These are phyloP conservation scores for Arabis hirsuta DNA, from an alignment of 345 rosid species.

Conservation along the genomic window DNA sequence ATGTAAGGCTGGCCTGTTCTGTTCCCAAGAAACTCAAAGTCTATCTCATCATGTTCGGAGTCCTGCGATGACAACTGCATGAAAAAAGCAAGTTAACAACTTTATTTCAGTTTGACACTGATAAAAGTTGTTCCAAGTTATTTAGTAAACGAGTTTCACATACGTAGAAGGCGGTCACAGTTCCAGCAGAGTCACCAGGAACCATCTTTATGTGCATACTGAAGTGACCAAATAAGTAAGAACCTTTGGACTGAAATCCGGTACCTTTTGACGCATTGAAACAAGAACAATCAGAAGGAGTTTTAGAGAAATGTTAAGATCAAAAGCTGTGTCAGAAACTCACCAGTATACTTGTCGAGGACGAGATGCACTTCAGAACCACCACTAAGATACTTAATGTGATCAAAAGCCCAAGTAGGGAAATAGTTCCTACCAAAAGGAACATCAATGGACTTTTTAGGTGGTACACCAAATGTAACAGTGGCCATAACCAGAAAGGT, in stretches of 20 bases:
- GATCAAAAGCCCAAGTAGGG: conserved; percentile 95
- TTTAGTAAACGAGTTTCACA: conserved; percentile 19
- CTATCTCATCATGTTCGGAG: conserved; percentile 88
- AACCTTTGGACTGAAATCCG: conserved; percentile 85
- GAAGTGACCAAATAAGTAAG: conserved; percentile 84
- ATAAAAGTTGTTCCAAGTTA: background rate
- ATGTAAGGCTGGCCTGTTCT: conserved; percentile 81
- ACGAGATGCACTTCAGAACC: conserved; percentile 72
- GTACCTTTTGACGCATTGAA: conserved; percentile 53
- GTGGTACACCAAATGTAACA: conserved; percentile 59
- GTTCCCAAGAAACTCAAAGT: conserved; percentile 93
- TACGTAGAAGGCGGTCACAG: conserved; percentile 85
- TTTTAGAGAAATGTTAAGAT: background rate
- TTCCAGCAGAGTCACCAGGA: conserved; percentile 85
- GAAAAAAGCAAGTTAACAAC: conserved; percentile 2
- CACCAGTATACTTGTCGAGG: conserved; percentile 84
- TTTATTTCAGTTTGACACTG: background rate
- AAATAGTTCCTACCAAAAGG: conserved; percentile 75
- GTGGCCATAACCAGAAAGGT: conserved; percentile 50
- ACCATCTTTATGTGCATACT: conserved; percentile 84
- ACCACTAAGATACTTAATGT: conserved; percentile 78
- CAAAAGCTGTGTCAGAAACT: background rate
- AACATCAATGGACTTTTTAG: conserved; percentile 61
- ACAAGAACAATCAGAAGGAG: conserved; percentile 17
- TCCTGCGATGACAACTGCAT: conserved; percentile 81